Conservation (phyloP, 129 eudicot species). For the Lonicera japonica region DNA sequence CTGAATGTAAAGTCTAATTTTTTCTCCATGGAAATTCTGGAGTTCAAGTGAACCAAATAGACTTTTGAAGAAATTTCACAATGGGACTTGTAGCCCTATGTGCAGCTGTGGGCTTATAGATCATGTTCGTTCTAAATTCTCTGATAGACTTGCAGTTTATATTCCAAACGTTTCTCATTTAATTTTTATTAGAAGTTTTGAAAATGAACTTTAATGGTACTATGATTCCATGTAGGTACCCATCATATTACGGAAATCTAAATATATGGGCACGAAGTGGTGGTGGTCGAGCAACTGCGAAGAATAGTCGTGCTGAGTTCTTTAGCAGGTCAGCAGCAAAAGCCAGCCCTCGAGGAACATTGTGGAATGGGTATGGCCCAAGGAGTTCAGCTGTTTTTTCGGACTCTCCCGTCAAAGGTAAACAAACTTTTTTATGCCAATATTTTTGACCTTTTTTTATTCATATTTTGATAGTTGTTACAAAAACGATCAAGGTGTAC, state of each 20-base stretch:
- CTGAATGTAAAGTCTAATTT: too few species aligned
- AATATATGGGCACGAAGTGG: conserved; percentile 26
- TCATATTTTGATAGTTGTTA: neutral
- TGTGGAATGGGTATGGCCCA: conserved; percentile 29
- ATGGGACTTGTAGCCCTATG: too few species aligned
- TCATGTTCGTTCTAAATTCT: neutral
- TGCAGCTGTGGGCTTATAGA: too few species aligned
- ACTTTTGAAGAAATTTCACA: too few species aligned
- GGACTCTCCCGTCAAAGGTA: conserved; percentile 51
- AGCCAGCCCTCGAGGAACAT: conserved; percentile 26
- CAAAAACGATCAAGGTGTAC: neutral
- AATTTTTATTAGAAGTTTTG: conserved; percentile 4
- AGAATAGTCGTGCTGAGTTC: conserved; percentile 50
- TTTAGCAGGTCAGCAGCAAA: conserved; percentile 50
- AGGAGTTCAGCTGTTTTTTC: conserved; percentile 35
- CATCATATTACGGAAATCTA: conserved; percentile 16
- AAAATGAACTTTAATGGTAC: conserved; percentile 1
- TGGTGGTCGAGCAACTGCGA: conserved; percentile 23
- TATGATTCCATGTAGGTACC: conserved; percentile 26
- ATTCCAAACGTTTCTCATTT: neutral
- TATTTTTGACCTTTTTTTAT: neutral
- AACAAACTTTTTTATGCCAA: neutral
- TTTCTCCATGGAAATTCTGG: too few species aligned
- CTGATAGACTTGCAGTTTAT: neutral
- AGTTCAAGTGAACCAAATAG: too few species aligned